Percentiles rank a stretch among this genome's conserved stretches.
phyloP scores from a whole-genome alignment of 169 alveolate genomes.

The Plasmodium blacklocki region DNA sequence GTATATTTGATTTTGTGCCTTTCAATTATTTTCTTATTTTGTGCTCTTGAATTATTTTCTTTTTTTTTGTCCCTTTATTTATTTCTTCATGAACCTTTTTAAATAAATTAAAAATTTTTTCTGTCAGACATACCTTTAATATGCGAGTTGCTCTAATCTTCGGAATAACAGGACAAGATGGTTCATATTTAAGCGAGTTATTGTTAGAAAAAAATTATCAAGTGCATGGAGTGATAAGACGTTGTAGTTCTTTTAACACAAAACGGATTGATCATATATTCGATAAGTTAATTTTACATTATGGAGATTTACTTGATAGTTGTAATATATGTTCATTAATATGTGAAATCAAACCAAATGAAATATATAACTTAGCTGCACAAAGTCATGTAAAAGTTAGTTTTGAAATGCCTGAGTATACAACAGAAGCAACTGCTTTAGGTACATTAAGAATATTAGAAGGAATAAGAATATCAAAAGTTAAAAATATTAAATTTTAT shows the following conservation, averaged over 20 bases:
- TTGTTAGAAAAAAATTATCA: slow-evolving; percentile 86
- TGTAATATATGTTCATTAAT: slow-evolving; percentile 77
- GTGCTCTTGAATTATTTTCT: too few species aligned
- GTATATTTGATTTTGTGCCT: too few species aligned
- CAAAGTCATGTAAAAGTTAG: slow-evolving; percentile 89
- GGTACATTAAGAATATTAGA: slow-evolving; percentile 86
- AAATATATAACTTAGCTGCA: slow-evolving; percentile 88
- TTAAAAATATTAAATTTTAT: slow-evolving; percentile 72
- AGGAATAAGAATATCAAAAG: slow-evolving; percentile 79
- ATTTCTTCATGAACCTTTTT: too few species aligned
- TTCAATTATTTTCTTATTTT: too few species aligned
- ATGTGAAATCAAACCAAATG: slow-evolving; percentile 79
- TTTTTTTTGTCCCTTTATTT: too few species aligned
- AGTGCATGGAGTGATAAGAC: slow-evolving; percentile 87
- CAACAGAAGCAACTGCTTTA: slow-evolving; percentile 84
- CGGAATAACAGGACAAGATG: slow-evolving; percentile 92
- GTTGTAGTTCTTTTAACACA: slow-evolving; percentile 85
- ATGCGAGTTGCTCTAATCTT: slow-evolving; percentile 83
- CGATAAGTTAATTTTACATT: slow-evolving; percentile 84
- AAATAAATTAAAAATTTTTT: too few species aligned
- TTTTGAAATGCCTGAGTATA: slow-evolving; percentile 88
- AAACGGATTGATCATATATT: slow-evolving; percentile 82
- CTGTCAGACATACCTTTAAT: not conserved
- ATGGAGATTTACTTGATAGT: slow-evolving; percentile 88
- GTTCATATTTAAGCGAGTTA: slow-evolving; percentile 88